Evolutionary conservation across 176 grass and related monocot genomes (phyloP).

Genomic region (Poa pratensis): DNA sequence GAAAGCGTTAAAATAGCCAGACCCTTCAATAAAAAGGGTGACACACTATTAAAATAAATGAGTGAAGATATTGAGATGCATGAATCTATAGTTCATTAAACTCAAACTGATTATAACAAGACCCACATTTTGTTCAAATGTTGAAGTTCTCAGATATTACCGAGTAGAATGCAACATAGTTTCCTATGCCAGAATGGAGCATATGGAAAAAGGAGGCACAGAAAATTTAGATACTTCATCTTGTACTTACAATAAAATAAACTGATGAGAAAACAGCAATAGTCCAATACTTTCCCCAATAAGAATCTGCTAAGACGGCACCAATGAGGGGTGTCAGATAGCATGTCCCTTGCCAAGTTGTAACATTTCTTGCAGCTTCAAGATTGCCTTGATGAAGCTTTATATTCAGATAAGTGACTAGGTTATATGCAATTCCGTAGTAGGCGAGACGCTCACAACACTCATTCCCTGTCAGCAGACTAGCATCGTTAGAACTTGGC

Average conservation of each 20-base stretch:
- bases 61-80: background rate
- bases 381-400: slow-evolving; percentile 77
- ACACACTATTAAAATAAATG: slow-evolving; percentile 16
- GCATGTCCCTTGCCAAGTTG: slow-evolving; percentile 95
- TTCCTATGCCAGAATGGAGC: slow-evolving; percentile 13
- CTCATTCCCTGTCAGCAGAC: slow-evolving; percentile 69
- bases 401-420: slow-evolving; percentile 80
- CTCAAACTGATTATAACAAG: background rate
- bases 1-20: slow-evolving; percentile 78
- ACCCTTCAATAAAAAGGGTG: slow-evolving; percentile 52
- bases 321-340: slow-evolving; percentile 92
- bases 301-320: slow-evolving; percentile 83
- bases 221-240: background rate
- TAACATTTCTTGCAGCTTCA: slow-evolving; percentile 81
- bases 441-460: slow-evolving; percentile 89
- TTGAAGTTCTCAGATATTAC: background rate
- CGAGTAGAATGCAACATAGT: background rate
- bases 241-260: slow-evolving; percentile 83
- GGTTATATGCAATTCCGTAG: slow-evolving; percentile 87
- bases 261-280: slow-evolving; percentile 81
- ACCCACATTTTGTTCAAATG: slow-evolving; percentile 17
- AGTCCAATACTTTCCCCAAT: slow-evolving; percentile 83
- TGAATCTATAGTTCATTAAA: background rate
- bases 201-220: slow-evolving; percentile 13
- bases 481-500: slow-evolving; percentile 6